Evolutionary conservation across 2,329 filamentous ascomycete species (phyloP), one percentile per base, ranked within the genome.

Genomic region (Fusarium subtropicale): DNA sequence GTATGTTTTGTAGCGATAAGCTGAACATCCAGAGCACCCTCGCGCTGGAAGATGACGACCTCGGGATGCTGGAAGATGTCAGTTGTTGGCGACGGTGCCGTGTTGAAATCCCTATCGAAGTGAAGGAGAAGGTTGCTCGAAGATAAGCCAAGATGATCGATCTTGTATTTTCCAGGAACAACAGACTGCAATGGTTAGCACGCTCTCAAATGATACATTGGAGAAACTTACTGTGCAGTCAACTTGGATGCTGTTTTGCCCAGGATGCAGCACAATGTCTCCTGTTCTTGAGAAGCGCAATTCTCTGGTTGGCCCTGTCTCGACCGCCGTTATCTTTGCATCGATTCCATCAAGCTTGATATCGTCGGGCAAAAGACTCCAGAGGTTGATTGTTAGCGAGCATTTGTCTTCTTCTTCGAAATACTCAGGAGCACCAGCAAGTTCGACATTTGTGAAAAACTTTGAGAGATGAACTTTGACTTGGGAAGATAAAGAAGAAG

Each of bases 361-460:
- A 2, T 88, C 84, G 46, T 94, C 92, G 1, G 89, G 87, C 3
- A 97, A 81, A 3, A 97, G 79, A 77, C 93, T 94, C 51, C 87
- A 83, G 44, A 97, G 81, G 22, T 85, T 86, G 4, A 99, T 76
- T 3, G 85, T 83, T 20, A 97, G 76, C 11, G 88, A 86, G 69
- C 97, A 95, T 16, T 92, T 90, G 77, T 98, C 95, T 68, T 86
- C 87, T 22, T 88, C 85, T 1, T 90, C 84, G 51, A 90, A 86
- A 74, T 97, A 94, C 26, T 83, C 80, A 4, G 95, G 89, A 18
- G 88, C 85, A 0, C 88, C 90, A 22, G 91, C 87, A 1, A 97
- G 82, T 42, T 88, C 82, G 6, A 96, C 80, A 22, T 89, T 84
- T 10, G 86, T 87, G 74, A 97, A 97, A 74, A 97, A 94, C 54